These are phyloP conservation scores for Beauveria scarabaeidicola DNA, from an alignment of 2,329 filamentous ascomycete genomes.

Conservation along the genomic window DNA sequence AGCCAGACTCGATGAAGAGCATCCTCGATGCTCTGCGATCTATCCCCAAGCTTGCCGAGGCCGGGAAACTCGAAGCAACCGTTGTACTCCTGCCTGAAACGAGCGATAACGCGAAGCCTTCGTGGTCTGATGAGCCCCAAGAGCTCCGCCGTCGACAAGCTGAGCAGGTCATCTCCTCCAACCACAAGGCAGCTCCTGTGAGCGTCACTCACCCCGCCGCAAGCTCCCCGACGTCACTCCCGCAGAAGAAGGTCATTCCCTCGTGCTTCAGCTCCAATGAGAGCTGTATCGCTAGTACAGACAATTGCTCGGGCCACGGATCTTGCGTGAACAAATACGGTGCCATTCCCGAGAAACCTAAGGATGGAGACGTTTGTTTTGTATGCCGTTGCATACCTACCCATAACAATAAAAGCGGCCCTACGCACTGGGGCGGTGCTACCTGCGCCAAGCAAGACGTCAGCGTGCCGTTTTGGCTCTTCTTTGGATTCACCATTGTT, in stretches of 20 bases:
- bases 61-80: constrained; percentile 47
- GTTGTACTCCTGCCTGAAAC: constrained; percentile 46
- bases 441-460: constrained; percentile 90
- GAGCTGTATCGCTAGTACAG: constrained; percentile 60
- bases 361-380: constrained; percentile 52
- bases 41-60: constrained; percentile 36
- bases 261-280: constrained; percentile 66
- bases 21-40: constrained; percentile 36
- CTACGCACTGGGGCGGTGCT: constrained; percentile 71
- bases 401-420: constrained; percentile 45
- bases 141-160: constrained; percentile 40
- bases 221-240: constrained; percentile 26
- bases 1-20: constrained; percentile 21
- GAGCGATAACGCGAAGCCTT: constrained; percentile 27
- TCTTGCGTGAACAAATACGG: constrained; percentile 60
- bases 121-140: constrained; percentile 32
- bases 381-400: constrained; percentile 66
- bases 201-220: constrained; percentile 16
- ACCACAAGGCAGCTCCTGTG: constrained; percentile 22
- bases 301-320: constrained; percentile 77
- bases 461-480: constrained; percentile 80
- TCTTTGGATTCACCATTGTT: constrained; percentile 64
- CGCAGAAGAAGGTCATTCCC: constrained; percentile 43
- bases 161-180: constrained; percentile 37
- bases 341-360: constrained; percentile 14